Base-by-base conservation (phyloP, 2,329 filamentous ascomycete species). In the Fusarium pininemorale region DNA sequence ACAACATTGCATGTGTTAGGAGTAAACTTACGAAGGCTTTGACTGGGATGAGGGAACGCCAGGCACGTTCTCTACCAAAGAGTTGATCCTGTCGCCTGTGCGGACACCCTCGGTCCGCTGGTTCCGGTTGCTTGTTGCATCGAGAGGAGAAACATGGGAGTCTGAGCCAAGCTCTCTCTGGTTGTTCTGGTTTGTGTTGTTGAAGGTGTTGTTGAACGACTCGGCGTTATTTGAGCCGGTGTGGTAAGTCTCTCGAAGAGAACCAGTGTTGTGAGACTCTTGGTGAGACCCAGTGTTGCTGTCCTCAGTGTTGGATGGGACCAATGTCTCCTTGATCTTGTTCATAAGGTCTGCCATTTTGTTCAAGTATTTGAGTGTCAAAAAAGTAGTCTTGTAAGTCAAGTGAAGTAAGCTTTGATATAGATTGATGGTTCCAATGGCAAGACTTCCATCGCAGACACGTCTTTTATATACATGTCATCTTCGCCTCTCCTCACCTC, bases 281-380 rank as follows among this genome's bases (percentile, higher is more conserved):
- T 37, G 50, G 16, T 53, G n/a, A 22, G 64, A 67, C 1, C n/a
- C 41, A n/a, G 24, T 30, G 20, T 44, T 28, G 4, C n/a, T 48
- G 28, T 44, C 48, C 53, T 70, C 63, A 15, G 55, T 59, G n/a
- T 26, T 69, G 7, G 60, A 58, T 6, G 66, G 69, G 13, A 47
- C 48, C 0, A 75, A 50, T 4, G 74, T 76, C 64, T 76, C 73
- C 62, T 76, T 76, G 39, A 76, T 63, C 56, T 76, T 76, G 45
- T 66, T 63, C 32, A 76, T n/a, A 11, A 76, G 64, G 18, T 75
- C 63, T 4, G 68, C 63, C 74, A 76, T 76, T 47, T 28, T 72
- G 45, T 18, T 18, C 5, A 1, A 0, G 9, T n/a, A 5, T 16
- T 16, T 22, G 8, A 16, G 15, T 15, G 15, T 63, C n/a, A 30